Base-by-base conservation (phyloP, 768 basidiomycete genomes). In the Trametes sanguinea region DNA sequence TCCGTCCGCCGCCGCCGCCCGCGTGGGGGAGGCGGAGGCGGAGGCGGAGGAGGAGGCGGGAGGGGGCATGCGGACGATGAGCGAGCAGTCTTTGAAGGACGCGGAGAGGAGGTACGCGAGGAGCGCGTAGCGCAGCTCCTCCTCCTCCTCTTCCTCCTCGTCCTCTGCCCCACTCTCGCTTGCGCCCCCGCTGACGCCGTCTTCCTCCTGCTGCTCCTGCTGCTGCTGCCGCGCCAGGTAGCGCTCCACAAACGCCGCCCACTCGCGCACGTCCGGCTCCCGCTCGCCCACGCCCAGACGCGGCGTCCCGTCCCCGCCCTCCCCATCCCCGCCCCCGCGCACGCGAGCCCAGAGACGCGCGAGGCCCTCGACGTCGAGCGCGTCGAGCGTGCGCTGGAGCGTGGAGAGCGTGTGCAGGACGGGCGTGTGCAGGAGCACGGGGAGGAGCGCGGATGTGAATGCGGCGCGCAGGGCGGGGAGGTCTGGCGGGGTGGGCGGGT, bases 61-160 rank as follows among this genome's bases (percentile, higher is more conserved):
- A n/a, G n/a, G 60, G 45, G 51, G 51, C 68, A 61, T 9, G 54
- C 78, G 76, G 40, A 88, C 63, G 56, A 90, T 84, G 55, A 90
- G 60, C 0, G 95, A 97, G 76, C 96, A 99, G 73, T 99, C 96
- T 73, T 99, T 99, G 82, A 99, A 94, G 6, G 92, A 91, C 29
- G 93, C 93, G 4, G 94, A 94, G 54, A 98, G 86, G 22, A 94
- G 77, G 73, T 92, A 92, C 7, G 91, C 88, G 50, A 91, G 75
- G 44, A 87, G 70, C 65, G 89, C 84, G 66, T 89, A 83, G 43
- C 84, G 82, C 51, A 91, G 74, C 61, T 85, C 71, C 27, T 30
- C 58, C 54, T 55, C 60, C n/a, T 42, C 37, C 57, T 56, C 40
- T 16, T 6, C 35, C 17, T 11, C 30, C 27, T 45, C n/a, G 8